Evolutionary conservation across 75 land plant species (phyloP).

Genomic region (Pinus albicaulis): DNA sequence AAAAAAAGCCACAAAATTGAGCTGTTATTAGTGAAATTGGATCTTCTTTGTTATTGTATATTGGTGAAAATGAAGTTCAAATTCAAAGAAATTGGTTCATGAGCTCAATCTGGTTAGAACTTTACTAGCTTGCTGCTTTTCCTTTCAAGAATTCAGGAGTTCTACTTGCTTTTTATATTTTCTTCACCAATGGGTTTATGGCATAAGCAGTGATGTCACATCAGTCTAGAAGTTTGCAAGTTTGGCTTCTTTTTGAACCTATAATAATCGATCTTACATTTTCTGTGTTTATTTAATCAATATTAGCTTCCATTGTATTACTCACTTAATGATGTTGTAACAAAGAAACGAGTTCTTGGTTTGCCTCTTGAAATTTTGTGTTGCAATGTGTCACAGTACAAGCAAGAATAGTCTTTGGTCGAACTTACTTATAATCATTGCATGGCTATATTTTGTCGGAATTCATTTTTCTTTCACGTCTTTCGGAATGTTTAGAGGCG

Average conservation of each 20-base stretch:
- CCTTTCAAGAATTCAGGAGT: too few relatives aligned
- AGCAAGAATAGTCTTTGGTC: not conserved
- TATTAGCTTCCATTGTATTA: not conserved
- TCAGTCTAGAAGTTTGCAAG: not conserved
- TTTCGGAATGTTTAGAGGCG: not conserved
- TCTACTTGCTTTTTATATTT: not conserved
- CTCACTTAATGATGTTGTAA: not conserved
- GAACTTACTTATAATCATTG: not conserved
- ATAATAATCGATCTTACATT: not conserved
- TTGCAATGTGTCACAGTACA: not conserved
- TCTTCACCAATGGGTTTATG: not conserved
- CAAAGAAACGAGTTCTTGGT: not conserved
- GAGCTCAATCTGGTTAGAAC: not conserved
- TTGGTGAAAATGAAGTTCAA: too few relatives aligned
- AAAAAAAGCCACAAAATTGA: too few relatives aligned
- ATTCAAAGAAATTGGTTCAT: not conserved
- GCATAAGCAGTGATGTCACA: not conserved
- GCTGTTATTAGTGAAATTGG: too few relatives aligned
- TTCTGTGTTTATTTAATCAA: not conserved
- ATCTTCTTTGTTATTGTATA: not conserved
- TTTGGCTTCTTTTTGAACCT: not conserved
- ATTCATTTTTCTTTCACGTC: not conserved
- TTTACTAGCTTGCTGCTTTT: too few relatives aligned
- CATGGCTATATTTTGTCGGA: not conserved
- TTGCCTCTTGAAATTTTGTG: not conserved